Base-by-base conservation (phyloP, 2,329 filamentous ascomycete species). In the Botrytis deweyae region DNA sequence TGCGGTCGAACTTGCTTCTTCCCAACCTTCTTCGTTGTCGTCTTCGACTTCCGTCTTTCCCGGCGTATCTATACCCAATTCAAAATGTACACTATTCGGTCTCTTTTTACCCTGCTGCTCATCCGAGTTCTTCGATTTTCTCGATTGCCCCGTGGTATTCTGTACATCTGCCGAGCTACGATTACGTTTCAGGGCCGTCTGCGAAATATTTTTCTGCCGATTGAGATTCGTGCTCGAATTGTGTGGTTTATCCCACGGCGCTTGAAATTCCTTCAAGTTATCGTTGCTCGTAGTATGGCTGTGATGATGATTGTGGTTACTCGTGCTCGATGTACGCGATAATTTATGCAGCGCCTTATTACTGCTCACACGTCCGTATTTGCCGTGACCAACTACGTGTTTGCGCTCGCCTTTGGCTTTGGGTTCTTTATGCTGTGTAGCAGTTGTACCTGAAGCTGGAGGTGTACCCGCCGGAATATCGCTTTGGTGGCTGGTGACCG, bases 1-100 rank as follows among this genome's bases (percentile, higher is more conserved):
- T 70, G 89, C 89, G 73, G 88, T 90, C 65, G 85, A 86, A 81
- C 88, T 91, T 74, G 89, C 89, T 81, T 92, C 90, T 61, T 91
- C 88, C 90, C 90, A 91, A 83, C 89, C 89, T 84, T 89, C 88
- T 70, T 88, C 86, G 58, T 81, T 81, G 61, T 83, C 82, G 6
- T 65, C 69, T 71, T 71, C 69, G 38, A 40, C 9, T 25, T 71
- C 77, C 83, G 78, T 84, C 86, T 72, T 72, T 16, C 52, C 52
- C 25, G 52, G 71, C 20, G 71, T 72, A 33, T 29, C 64, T 42
- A 46, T 58, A 70, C 89, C 89, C 72, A 91, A 84, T 78, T 90
- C 88, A 78, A 91, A 91, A 79, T 90, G 89, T 46, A 91, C 89
- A 76, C 88, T 86, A 20, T 84, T 82, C 38, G 86, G 84, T 33